Percentiles rank a stretch among this genome's conserved stretches.
These are phyloP conservation scores for Gossypium anomalum DNA, from an alignment of 345 rosid species.

Conservation along the genomic window DNA sequence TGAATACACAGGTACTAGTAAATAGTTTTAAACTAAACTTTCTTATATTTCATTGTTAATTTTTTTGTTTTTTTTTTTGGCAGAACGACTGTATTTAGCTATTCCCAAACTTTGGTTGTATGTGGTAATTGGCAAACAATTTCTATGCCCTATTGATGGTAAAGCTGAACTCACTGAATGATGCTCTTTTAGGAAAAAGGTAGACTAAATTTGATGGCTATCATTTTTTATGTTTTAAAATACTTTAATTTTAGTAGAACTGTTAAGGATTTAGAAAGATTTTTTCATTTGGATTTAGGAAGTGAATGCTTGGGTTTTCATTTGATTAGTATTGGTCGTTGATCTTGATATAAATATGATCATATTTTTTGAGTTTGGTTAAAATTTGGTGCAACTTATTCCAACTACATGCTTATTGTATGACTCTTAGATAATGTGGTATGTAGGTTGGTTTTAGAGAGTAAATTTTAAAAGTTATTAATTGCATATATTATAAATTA, in stretches of 20 bases:
- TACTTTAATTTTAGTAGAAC: background rate
- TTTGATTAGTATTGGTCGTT: background rate
- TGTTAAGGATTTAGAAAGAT: background rate
- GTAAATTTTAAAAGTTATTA: background rate
- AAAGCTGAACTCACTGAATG: conserved; percentile 45
- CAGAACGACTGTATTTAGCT: conserved; percentile 55
- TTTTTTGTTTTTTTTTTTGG: background rate
- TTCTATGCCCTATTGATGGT: conserved; percentile 58
- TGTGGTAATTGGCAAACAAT: conserved; percentile 52
- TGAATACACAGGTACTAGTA: too few relatives aligned
- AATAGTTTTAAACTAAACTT: too few relatives aligned
- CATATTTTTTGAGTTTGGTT: background rate
- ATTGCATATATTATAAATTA: background rate
- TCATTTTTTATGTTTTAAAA: background rate
- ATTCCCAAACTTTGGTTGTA: conserved; percentile 50
- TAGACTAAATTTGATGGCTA: conserved; percentile 22
- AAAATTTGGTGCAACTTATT: background rate
- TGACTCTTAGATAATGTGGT: background rate
- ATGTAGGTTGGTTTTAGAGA: background rate
- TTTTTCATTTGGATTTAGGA: background rate
- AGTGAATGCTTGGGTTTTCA: background rate
- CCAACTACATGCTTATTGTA: too few relatives aligned
- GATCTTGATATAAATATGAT: background rate
- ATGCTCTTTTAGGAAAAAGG: conserved; percentile 50
- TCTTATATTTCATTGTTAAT: background rate